phyloP scores from a whole-genome alignment of 306 rosid species.

The Styphnolobium japonicum region DNA sequence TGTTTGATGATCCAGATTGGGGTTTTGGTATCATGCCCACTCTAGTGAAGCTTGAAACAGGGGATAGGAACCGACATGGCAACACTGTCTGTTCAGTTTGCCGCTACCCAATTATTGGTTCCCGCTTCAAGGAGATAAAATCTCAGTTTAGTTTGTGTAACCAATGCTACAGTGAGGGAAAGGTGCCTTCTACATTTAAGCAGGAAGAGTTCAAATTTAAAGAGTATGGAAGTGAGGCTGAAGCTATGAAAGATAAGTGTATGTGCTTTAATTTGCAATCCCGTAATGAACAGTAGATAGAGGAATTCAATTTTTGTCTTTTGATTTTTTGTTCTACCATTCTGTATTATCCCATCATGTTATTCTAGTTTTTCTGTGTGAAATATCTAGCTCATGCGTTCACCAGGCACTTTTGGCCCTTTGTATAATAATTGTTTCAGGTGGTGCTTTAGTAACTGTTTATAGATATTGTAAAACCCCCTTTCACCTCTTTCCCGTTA shows the following conservation, averaged over 20 bases:
- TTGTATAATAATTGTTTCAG: constrained; percentile 56
- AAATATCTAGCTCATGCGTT: constrained; percentile 55
- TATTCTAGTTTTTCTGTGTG: constrained; percentile 64
- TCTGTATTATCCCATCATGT: constrained; percentile 44
- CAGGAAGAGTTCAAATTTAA: constrained; percentile 91
- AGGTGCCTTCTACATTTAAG: constrained; percentile 88
- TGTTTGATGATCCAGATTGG: constrained; percentile 94
- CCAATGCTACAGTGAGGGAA: constrained; percentile 98
- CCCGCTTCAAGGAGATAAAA: constrained; percentile 86
- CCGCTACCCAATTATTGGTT: constrained; percentile 84
- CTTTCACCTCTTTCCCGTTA: neutral
- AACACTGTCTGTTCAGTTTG: constrained; percentile 73
- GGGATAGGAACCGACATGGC: constrained; percentile 93
- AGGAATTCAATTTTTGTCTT: constrained; percentile 16
- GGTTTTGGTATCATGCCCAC: constrained; percentile 94
- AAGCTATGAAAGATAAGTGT: constrained; percentile 88
- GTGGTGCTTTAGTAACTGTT: constrained; percentile 37
- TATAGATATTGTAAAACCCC: constrained; percentile 33
- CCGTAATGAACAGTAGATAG: constrained; percentile 55
- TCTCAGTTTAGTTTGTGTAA: constrained; percentile 85
- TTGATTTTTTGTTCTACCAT: constrained; percentile 18
- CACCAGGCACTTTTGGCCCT: constrained; percentile 33
- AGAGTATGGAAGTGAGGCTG: constrained; percentile 79
- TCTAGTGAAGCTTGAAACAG: constrained; percentile 77
- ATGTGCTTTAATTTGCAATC: constrained; percentile 75